These are phyloP conservation scores for Lasiodiplodia sp. DNA, from an alignment of 2,329 filamentous ascomycete genomes.

Conservation along the genomic window DNA sequence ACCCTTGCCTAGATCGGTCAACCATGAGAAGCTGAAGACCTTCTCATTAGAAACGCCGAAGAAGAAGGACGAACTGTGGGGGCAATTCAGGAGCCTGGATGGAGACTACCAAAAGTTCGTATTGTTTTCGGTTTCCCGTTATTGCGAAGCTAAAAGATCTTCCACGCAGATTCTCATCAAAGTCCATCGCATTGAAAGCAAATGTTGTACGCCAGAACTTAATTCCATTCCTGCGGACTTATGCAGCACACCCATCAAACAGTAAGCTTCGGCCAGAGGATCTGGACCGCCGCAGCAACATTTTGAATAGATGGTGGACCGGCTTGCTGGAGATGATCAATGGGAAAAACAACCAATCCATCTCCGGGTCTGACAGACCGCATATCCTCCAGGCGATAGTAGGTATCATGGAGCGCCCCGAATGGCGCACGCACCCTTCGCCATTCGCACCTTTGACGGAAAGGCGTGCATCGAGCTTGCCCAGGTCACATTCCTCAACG, in stretches of 20 bases:
- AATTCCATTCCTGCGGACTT: conserved; percentile 77
- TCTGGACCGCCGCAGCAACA: conserved; percentile 77
- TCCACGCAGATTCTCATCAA: conserved; percentile 68
- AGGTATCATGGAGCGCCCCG: conserved; percentile 84
- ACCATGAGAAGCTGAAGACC: conserved; percentile 50
- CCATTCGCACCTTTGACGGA: conserved; percentile 69
- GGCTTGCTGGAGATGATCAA: conserved; percentile 82
- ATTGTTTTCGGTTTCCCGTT: not conserved
- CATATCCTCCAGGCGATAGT: conserved; percentile 79
- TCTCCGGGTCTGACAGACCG: conserved; percentile 84
- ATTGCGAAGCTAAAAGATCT: conserved; percentile 2
- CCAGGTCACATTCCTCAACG: conserved; percentile 60
- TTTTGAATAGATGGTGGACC: conserved; percentile 91
- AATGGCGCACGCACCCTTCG: conserved; percentile 80
- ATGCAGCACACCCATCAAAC: conserved; percentile 72
- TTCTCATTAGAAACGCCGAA: conserved; percentile 48
- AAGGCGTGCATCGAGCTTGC: conserved; percentile 55
- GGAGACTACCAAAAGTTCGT: conserved; percentile 71
- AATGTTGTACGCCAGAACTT: conserved; percentile 75
- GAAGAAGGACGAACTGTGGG: conserved; percentile 75
- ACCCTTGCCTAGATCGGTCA: conserved; percentile 51
- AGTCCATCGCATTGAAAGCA: conserved; percentile 76
- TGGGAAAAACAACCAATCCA: conserved; percentile 74
- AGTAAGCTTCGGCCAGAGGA: conserved; percentile 76
- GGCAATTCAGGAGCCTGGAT: conserved; percentile 71